phyloP scores from a whole-genome alignment of 1,139 yeast species.

The Oligophagozyma castellii region DNA sequence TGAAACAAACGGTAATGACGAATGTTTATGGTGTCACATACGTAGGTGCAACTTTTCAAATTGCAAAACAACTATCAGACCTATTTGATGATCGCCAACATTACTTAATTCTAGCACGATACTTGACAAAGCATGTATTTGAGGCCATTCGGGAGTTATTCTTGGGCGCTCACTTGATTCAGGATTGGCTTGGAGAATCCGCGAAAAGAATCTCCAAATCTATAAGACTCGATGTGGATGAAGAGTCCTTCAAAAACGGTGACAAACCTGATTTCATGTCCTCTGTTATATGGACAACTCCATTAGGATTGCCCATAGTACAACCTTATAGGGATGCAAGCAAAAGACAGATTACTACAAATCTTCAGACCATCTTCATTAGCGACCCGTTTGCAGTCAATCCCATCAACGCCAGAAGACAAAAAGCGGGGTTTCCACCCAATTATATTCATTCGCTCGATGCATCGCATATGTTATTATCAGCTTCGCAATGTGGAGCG shows the following conservation, averaged over 20 bases:
- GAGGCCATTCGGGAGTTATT: slow-evolving; percentile 75
- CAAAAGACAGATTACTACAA: slow-evolving; percentile 55
- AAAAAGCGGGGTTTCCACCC: slow-evolving; percentile 90
- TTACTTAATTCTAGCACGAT: slow-evolving; percentile 36
- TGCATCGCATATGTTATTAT: slow-evolving; percentile 92
- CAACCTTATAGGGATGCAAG: slow-evolving; percentile 79
- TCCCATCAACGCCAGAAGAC: slow-evolving; percentile 80
- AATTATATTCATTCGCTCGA: slow-evolving; percentile 90
- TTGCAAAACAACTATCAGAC: slow-evolving; percentile 46
- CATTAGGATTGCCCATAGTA: slow-evolving; percentile 84
- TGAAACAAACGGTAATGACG: slow-evolving; percentile 97
- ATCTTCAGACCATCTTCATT: slow-evolving; percentile 70
- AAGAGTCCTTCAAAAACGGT: slow-evolving; percentile 23
- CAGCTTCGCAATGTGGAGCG: slow-evolving; percentile 70
- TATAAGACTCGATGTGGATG: slow-evolving; percentile 46
- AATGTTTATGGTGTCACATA: slow-evolving; percentile 96
- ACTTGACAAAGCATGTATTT: slow-evolving; percentile 68
- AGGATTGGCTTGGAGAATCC: slow-evolving; percentile 87
- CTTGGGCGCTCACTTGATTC: slow-evolving; percentile 86
- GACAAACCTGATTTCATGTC: slow-evolving; percentile 55
- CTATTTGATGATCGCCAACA: slow-evolving; percentile 30
- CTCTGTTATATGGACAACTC: slow-evolving; percentile 95
- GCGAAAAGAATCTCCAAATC: slow-evolving; percentile 75
- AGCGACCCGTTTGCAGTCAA: slow-evolving; percentile 73
- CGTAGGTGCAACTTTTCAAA: slow-evolving; percentile 86